Evolutionary conservation across 1,284 basidiomycete species (phyloP), one percentile per base, ranked within the genome.

Genomic region (Cryptococcus sp.): DNA sequence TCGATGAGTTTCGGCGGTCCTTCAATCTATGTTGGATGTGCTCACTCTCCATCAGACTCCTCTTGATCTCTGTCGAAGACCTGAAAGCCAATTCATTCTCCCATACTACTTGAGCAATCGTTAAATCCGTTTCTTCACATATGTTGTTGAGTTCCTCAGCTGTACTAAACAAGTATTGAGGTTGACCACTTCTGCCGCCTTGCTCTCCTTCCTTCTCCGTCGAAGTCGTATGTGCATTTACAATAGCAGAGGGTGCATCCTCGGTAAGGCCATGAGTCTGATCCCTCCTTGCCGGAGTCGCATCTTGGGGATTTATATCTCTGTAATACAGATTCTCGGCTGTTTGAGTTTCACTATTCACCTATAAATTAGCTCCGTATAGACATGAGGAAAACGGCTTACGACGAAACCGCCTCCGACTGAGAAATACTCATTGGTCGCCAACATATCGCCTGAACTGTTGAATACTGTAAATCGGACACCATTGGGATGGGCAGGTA

Each of bases 251-350:
- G 9, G 11, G 9, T 19, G 39, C 39, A 14, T 43, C 48, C 31
- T 25, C 48, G 16, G 81, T 48, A 7, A 21, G 60, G 21, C 78
- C 81, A 64, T 86, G 83, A 4, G 77, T 78, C 62, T 88, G 87
- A 59, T 88, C 83, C 23, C 91, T 76, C 28, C 93, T 82, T 23
- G 86, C 85, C 19, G 82, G 83, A 49, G 87, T 85, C 4, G 93
- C 92, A 11, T 80, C 79, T 46, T 79, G 77, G 69, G 91, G 88
- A 67, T 91, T 83, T n/a, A 93, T 87, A n/a, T 89, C 85, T 71
- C 91, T 91, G 80, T 97, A 97, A 72, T 91, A 97, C 59, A 97
- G 72, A 71, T 98, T 97, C 76, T 98, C 93, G 4, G 64, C 91
- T 86, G 62, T 88, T 85, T 88, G 70, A 3, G 73, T 72, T 46